Conservation (phyloP, 2,329 filamentous ascomycete species). For the Penicillium brasilianum region DNA sequence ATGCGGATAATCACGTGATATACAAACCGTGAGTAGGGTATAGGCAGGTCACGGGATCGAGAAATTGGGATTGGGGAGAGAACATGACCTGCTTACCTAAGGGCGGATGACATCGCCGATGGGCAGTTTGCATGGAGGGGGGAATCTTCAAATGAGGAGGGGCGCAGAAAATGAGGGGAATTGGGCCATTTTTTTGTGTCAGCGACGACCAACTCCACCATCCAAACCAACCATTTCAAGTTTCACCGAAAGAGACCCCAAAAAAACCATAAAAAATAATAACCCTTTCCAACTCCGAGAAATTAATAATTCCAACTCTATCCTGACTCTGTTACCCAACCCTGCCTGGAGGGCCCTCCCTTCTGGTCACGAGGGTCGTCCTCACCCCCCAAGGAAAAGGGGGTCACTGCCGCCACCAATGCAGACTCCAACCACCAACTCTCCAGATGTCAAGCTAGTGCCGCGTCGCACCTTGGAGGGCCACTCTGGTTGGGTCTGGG, state of each 20-base stretch:
- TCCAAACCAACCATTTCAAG: neutral
- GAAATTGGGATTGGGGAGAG: neutral
- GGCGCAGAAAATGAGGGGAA: constrained; percentile 7
- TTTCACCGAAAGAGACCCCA: neutral
- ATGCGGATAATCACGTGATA: constrained; percentile 8
- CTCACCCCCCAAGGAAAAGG: neutral
- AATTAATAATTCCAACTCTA: constrained; percentile 1
- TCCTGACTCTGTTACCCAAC: neutral
- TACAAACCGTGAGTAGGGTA: constrained; percentile 14
- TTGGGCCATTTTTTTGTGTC: constrained; percentile 4
- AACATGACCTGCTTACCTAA: constrained; percentile 6
- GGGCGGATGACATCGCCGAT: constrained; percentile 5
- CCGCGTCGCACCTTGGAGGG: constrained; percentile 16
- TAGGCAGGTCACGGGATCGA: constrained; percentile 10
- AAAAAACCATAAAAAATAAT: neutral
- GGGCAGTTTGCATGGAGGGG: neutral
- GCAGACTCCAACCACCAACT: constrained; percentile 11
- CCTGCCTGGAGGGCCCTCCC: constrained; percentile 5
- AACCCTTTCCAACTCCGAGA: neutral
- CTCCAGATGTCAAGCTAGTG: constrained; percentile 12
- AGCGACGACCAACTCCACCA: constrained; percentile 8
- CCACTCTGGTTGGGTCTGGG: constrained; percentile 16
- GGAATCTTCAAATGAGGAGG: neutral
- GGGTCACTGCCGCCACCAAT: constrained; percentile 15
- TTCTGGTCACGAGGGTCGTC: constrained; percentile 8